Conservation (phyloP, 2,329 filamentous ascomycete species). For the Diaporthe capsici region DNA sequence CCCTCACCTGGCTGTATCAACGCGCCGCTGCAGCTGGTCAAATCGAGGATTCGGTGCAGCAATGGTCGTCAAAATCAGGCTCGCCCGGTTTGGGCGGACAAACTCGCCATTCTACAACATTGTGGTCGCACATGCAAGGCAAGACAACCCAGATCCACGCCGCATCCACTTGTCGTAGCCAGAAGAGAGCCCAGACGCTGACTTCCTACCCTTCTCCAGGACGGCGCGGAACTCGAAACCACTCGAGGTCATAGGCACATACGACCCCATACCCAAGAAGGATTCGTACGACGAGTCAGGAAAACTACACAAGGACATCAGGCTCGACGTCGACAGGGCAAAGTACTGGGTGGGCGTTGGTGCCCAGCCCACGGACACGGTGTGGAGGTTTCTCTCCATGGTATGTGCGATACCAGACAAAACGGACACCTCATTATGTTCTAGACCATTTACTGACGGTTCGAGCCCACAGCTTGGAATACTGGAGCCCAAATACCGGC, state of each 20-base stretch:
- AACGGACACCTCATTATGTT: neutral
- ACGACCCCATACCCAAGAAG: slow-evolving; percentile 76
- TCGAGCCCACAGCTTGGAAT: slow-evolving; percentile 51
- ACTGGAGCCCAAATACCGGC: slow-evolving; percentile 54
- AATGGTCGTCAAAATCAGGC: slow-evolving; percentile 95
- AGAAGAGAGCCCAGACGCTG: neutral
- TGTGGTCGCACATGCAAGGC: slow-evolving; percentile 93
- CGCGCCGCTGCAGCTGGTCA: slow-evolving; percentile 7
- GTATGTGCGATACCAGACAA: slow-evolving; percentile 58
- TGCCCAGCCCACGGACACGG: slow-evolving; percentile 91
- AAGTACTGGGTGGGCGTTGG: slow-evolving; percentile 98
- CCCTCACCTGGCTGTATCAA: neutral
- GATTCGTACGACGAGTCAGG: slow-evolving; percentile 73
- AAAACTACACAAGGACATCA: slow-evolving; percentile 89
- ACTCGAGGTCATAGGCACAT: slow-evolving; percentile 91
- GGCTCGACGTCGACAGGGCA: slow-evolving; percentile 83
- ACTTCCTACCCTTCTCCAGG: slow-evolving; percentile 58
- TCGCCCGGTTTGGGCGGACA: slow-evolving; percentile 91
- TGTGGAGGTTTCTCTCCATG: slow-evolving; percentile 89
- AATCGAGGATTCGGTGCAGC: neutral
- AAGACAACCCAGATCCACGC: slow-evolving; percentile 44
- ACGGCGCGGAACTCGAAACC: slow-evolving; percentile 90
- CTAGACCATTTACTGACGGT: slow-evolving; percentile 23
- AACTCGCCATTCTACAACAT: slow-evolving; percentile 98
- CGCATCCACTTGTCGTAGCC: slow-evolving; percentile 44